Conservation (phyloP, 257 asterid genomes). For the Leonotis leonurus region DNA sequence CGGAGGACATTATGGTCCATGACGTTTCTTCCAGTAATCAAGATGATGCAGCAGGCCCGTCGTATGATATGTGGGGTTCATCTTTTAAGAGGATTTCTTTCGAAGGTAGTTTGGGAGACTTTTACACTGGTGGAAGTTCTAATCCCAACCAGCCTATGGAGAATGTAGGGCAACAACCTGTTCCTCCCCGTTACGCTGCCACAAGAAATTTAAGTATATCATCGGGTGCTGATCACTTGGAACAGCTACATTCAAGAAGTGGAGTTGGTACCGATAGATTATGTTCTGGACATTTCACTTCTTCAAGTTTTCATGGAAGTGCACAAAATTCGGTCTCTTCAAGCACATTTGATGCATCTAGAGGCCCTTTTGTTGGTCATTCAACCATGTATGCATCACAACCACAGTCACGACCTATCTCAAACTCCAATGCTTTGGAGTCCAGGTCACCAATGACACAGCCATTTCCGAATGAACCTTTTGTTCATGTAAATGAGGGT, state of each 20-base stretch:
- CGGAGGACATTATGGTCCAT: constrained; percentile 25
- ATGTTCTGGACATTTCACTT: constrained; percentile 30
- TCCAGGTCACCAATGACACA: constrained; percentile 30
- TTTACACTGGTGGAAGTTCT: constrained; percentile 49
- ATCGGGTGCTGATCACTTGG: constrained; percentile 29
- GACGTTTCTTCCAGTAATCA: constrained; percentile 34
- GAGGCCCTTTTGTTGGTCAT: constrained; percentile 31
- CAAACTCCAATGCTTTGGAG: constrained; percentile 30
- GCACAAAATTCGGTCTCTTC: constrained; percentile 38
- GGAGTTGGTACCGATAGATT: constrained; percentile 28
- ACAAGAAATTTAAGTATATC: constrained; percentile 36
- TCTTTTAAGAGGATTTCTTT: constrained; percentile 77
- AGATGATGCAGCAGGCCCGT: constrained; percentile 44
- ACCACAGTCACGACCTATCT: constrained; percentile 18
- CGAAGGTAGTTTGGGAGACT: constrained; percentile 66
- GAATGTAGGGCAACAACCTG: constrained; percentile 28
- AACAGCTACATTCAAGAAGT: constrained; percentile 36
- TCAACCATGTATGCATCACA: constrained; percentile 22
- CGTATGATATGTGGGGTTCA: constrained; percentile 55
- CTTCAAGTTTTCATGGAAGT: constrained; percentile 29
- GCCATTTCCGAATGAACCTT: constrained; percentile 40
- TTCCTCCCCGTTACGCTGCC: constrained; percentile 31
- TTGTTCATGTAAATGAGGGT: constrained; percentile 29
- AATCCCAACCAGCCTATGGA: constrained; percentile 36
- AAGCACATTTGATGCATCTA: constrained; percentile 27